Percentiles rank a stretch among this genome's conserved stretches.
Conservation (phyloP, 306 rosid genomes). For the Pachyrhizus erosus region DNA sequence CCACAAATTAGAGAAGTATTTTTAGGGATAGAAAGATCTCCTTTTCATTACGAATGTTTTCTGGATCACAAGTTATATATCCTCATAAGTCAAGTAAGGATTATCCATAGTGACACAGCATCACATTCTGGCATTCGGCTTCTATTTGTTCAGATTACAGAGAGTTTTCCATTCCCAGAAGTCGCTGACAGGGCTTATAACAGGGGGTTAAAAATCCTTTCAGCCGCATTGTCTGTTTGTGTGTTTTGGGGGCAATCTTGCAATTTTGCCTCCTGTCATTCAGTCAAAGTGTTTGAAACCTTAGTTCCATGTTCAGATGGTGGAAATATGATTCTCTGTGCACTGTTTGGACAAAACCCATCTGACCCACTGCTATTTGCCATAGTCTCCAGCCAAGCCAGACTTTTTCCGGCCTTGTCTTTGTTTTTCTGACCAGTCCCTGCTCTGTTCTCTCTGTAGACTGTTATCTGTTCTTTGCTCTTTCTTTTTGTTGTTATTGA, state of each 20-base stretch:
- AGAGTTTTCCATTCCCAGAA: neutral
- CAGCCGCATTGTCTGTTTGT: neutral
- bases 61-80: neutral
- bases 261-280: neutral
- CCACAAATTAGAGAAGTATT: neutral
- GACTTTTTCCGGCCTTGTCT: neutral
- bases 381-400: neutral
- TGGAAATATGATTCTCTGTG: neutral
- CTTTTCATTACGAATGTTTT: constrained; percentile 38
- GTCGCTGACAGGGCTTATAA: neutral
- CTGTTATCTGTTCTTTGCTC: neutral
- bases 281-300: neutral
- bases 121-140: neutral
- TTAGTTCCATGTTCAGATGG: neutral
- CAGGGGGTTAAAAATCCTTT: neutral
- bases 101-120: neutral
- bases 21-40: neutral
- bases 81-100: neutral
- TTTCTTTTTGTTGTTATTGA: neutral
- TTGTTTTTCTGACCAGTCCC: neutral
- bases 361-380: neutral
- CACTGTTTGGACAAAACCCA: neutral
- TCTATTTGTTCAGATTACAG: neutral
- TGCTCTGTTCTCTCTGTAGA: neutral
- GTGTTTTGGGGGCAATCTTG: neutral